These are phyloP conservation scores for Ilyonectria robusta DNA, from an alignment of 2,329 filamentous ascomycete species.

Conservation along the genomic window DNA sequence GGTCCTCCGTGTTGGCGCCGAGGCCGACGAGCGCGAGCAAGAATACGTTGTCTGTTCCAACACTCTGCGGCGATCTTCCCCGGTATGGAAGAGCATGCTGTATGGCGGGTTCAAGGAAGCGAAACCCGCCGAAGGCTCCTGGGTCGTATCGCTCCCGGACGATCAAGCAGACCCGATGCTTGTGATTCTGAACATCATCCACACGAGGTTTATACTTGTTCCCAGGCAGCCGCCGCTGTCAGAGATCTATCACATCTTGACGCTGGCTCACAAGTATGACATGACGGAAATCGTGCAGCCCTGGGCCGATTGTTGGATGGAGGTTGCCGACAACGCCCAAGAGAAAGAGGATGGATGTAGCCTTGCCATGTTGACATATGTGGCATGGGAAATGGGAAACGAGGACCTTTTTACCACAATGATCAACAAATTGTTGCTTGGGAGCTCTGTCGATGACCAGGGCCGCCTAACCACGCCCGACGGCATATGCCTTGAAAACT, in stretches of 20 bases:
- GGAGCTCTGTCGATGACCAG: background rate
- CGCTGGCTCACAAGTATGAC: constrained; percentile 16
- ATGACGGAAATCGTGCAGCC: background rate
- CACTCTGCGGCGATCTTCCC: constrained; percentile 6
- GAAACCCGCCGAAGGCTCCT: constrained; percentile 9
- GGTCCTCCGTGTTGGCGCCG: constrained; percentile 9
- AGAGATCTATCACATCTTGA: background rate
- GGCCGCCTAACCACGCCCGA: background rate
- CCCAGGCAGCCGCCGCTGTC: background rate
- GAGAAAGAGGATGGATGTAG: background rate
- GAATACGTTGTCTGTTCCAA: constrained; percentile 16
- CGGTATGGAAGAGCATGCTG: constrained; percentile 16
- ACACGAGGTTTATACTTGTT: background rate
- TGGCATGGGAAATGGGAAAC: constrained; percentile 12
- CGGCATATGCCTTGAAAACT: background rate
- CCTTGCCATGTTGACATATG: background rate
- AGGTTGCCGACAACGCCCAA: background rate
- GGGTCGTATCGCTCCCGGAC: constrained; percentile 13
- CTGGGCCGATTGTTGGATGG: constrained; percentile 5
- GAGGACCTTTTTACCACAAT: background rate
- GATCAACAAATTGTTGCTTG: background rate
- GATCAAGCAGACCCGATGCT: constrained; percentile 2
- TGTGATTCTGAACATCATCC: constrained; percentile 22
- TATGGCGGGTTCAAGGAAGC: constrained; percentile 21
- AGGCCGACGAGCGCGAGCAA: constrained; percentile 3